Conservation (phyloP, 768 basidiomycete species). For the Glaciozyma antarctica region DNA sequence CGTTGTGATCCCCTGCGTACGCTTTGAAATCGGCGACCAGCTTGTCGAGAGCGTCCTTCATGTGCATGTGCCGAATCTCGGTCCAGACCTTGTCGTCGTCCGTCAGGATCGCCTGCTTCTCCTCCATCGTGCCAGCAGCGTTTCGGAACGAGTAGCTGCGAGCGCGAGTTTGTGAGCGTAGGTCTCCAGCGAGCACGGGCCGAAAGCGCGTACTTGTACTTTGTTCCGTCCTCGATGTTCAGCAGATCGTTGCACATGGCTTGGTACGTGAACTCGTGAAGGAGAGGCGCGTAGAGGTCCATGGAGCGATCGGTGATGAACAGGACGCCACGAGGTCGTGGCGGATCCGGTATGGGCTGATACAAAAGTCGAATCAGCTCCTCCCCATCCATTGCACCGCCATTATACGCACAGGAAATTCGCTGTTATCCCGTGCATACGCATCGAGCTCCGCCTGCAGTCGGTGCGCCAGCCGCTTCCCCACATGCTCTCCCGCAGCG, state of each 20-base stretch:
- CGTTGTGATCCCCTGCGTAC: constrained; percentile 87
- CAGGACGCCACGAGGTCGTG: constrained; percentile 64
- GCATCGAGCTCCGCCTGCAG: constrained; percentile 78
- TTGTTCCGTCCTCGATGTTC: constrained; percentile 72
- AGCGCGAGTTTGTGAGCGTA: constrained; percentile 4
- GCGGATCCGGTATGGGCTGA: constrained; percentile 40
- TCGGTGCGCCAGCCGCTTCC: constrained; percentile 72
- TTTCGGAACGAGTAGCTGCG: constrained; percentile 86
- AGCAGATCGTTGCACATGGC: constrained; percentile 96
- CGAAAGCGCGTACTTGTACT: constrained; percentile 60
- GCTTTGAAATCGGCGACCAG: constrained; percentile 92
- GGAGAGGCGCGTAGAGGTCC: constrained; percentile 78
- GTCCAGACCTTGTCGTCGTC: constrained; percentile 87
- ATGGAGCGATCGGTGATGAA: constrained; percentile 94
- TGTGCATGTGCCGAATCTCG: constrained; percentile 89
- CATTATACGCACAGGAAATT: constrained; percentile 64
- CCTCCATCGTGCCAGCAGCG: constrained; percentile 69
- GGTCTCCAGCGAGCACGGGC: neutral
- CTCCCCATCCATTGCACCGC: neutral
- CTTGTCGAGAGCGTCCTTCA: constrained; percentile 96
- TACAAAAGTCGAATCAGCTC: constrained; percentile 12
- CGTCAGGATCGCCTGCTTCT: constrained; percentile 73
- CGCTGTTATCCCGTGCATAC: constrained; percentile 70
- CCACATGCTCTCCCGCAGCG: constrained; percentile 64
- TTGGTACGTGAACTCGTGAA: constrained; percentile 98